A percentile compares a stretch with the other conserved stretches of the same genome.
Evolutionary conservation across 148 eudicot species (phyloP).

Genomic region (Amaranthus palmeri): DNA sequence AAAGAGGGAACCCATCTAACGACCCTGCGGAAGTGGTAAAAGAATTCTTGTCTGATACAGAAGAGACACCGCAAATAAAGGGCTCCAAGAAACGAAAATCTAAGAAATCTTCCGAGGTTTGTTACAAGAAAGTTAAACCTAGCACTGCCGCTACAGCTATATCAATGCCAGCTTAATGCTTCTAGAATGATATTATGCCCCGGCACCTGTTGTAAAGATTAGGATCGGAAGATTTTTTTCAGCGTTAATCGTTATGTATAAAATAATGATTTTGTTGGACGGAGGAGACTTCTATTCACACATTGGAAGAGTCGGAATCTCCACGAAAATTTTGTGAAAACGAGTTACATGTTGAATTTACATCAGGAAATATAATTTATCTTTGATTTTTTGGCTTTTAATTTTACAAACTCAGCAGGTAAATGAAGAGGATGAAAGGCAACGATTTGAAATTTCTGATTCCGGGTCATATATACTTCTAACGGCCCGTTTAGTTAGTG

Average conservation of each 20-base stretch:
- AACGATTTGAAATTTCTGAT: no score
- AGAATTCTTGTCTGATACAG: constrained; percentile 14
- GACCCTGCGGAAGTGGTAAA: constrained; percentile 14
- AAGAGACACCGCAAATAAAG: constrained; percentile 25
- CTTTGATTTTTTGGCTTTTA: no score
- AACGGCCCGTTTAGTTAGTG: no score
- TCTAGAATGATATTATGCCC: not conserved
- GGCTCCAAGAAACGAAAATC: constrained; percentile 58
- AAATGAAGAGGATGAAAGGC: no score
- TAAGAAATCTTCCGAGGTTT: constrained; percentile 34
- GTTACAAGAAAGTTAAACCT: constrained; percentile 44
- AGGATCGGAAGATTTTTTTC: not conserved
- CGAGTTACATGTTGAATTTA: no score
- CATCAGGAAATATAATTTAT: no score
- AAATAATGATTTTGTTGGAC: not conserved
- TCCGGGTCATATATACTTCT: no score
- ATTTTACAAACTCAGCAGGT: no score
- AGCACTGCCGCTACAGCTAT: constrained; percentile 33
- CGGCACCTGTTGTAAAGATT: not conserved
- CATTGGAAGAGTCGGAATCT: not conserved
- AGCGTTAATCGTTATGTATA: constrained; percentile 6
- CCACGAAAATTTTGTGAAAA: no score
- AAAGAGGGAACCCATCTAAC: constrained; percentile 12
- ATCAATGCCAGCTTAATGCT: constrained; percentile 37
- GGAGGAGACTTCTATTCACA: not conserved